These are phyloP conservation scores for Mycosphaerelloides madeirae DNA, from an alignment of 2,329 filamentous ascomycete genomes.

Conservation along the genomic window DNA sequence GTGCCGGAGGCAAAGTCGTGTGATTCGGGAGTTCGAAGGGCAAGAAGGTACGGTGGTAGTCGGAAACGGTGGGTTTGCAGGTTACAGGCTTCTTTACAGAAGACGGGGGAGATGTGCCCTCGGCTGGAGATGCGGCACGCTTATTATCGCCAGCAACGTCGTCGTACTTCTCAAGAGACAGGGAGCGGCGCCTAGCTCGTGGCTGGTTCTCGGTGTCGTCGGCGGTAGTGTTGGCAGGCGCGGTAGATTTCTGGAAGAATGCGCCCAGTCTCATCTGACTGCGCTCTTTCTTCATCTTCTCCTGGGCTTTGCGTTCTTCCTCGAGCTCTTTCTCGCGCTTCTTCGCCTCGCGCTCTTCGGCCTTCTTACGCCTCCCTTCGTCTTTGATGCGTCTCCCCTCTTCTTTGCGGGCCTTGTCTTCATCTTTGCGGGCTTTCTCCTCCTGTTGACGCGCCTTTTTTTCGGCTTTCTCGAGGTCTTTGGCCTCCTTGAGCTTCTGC, in stretches of 20 bases:
- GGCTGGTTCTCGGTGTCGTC: conserved; percentile 13
- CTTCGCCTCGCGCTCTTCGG: conserved; percentile 25
- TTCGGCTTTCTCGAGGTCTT: conserved; percentile 31
- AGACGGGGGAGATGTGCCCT: conserved; percentile 16
- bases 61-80: conserved; percentile 31
- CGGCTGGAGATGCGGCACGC: conserved; percentile 23
- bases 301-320: conserved; percentile 41
- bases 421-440: conserved; percentile 38
- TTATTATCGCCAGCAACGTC: conserved; percentile 23
- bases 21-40: conserved; percentile 75
- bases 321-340: conserved; percentile 36
- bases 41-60: conserved; percentile 63
- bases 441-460: conserved; percentile 39
- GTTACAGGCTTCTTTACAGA: conserved; percentile 13
- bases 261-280: conserved; percentile 37
- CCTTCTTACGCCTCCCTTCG: conserved; percentile 34
- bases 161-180: conserved; percentile 32
- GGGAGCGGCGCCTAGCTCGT: conserved; percentile 33
- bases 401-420: conserved; percentile 39
- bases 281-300: conserved; percentile 32
- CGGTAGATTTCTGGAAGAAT: conserved; percentile 41
- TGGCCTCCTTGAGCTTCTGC: conserved; percentile 21
- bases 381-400: conserved; percentile 32
- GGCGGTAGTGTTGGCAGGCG: conserved; percentile 19
- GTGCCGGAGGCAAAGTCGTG: conserved; percentile 60